A percentile compares a stretch with the other conserved stretches of the same genome.
phyloP scores from a whole-genome alignment of 139 green algal genomes.

The Nannochloris sp. region DNA sequence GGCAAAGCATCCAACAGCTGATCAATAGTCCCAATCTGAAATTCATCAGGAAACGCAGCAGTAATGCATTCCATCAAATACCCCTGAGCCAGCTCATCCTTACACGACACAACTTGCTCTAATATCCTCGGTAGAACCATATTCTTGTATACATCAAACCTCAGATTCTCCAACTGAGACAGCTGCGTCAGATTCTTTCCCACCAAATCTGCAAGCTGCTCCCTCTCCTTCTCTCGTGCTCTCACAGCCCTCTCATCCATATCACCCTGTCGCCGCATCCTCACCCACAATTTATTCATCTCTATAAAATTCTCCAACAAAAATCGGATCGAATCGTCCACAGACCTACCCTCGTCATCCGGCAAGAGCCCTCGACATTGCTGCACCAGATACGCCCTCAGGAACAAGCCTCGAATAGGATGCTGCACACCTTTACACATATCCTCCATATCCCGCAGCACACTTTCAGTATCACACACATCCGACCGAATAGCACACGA shows the following conservation, averaged over 20 bases:
- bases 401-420: constrained; percentile 90
- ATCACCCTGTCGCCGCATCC: constrained; percentile 64
- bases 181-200: constrained; percentile 96
- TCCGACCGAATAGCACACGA: constrained; percentile 3
- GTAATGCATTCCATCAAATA: constrained; percentile 96
- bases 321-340: constrained; percentile 89
- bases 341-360: constrained; percentile 50
- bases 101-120: constrained; percentile 73
- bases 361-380: constrained; percentile 53
- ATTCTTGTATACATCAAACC: constrained; percentile 72
- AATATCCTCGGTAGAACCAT: constrained; percentile 39
- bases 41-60: constrained; percentile 87
- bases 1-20: constrained; percentile 71
- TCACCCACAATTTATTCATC: constrained; percentile 99
- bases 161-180: constrained; percentile 86
- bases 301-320: constrained; percentile 97
- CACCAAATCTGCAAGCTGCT: constrained; percentile 90
- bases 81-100: constrained; percentile 94
- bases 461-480: background rate
- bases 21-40: constrained; percentile 86
- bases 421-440: constrained; percentile 97
- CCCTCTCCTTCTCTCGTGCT: constrained; percentile 74
- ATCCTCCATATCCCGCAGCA: constrained; percentile 77
- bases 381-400: constrained; percentile 86
- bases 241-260: constrained; percentile 39